Evolutionary conservation across 129 eudicot genomes (phyloP), one percentile per base, ranked within the genome.

Genomic region (Daucus carota): DNA sequence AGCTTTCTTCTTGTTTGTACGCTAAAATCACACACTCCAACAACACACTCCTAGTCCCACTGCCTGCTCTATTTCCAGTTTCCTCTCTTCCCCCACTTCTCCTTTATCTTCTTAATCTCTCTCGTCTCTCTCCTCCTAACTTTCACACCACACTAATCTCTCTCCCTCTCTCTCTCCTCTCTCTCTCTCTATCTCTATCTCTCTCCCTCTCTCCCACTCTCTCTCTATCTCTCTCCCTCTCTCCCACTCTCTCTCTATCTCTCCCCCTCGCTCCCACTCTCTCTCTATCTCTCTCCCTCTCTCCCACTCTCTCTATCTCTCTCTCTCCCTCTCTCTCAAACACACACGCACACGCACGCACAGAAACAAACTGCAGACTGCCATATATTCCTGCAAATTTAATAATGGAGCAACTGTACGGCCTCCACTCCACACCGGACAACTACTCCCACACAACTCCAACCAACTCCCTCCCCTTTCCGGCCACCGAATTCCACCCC

Each of bases 331-430:
- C 38, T 15, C 40, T 29, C 20, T 2, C 26, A 14, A 46, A 15
- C 36, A 0, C n/a, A 4, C 22, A 13, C 57, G 1, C 57, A 6
- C 75, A 43, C 57, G 36, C 57, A 26, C 57, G 50, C 48, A 28
- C 47, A 70, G 31, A 38, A 17, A 67, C 72, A 15, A n/a, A 34
- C 22, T 29, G 40, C 70, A 63, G 38, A 38, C 46, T 20, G 74
- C 62, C 43, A 15, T 34, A 44, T 44, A 73, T 73, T 47, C 32
- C 43, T 73, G 24, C 47, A 9, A 24, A 18, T 43, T 57, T 59
- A 22, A 85, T 86, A 86, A 86, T 82, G 54, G 72, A 67, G 42
- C 84, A 86, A 44, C 80, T 86, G 83, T 86, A 80, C 82, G 83
- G 87, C 28, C 50, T 81, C 40, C n/a, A n/a, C n/a, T n/a, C n/a